Percentiles rank a stretch among this genome's conserved stretches.
These are phyloP conservation scores for Rhizopus stolonifer DNA, from an alignment of 371 early-diverging fungal genomes.

Conservation along the genomic window DNA sequence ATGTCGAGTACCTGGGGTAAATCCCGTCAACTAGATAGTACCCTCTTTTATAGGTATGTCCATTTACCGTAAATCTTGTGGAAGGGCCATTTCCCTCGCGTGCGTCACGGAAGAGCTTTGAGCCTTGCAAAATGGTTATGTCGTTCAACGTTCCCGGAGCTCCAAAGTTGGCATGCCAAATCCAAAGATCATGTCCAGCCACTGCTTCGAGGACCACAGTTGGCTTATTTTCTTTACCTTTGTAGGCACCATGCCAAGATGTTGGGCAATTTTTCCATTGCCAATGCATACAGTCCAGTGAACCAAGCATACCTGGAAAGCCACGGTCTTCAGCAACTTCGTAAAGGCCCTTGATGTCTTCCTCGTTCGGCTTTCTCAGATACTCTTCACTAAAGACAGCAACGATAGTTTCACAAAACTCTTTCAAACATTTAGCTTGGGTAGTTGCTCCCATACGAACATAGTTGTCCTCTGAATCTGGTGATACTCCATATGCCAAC, in stretches of 20 bases:
- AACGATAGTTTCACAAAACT: neutral
- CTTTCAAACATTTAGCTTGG: neutral
- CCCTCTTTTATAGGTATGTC: neutral
- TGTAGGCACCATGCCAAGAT: neutral
- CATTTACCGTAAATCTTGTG: neutral
- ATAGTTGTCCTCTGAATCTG: conserved; percentile 1
- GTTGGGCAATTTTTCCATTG: conserved; percentile 9
- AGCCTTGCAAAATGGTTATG: neutral
- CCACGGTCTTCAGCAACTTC: neutral
- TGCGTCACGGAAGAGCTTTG: neutral
- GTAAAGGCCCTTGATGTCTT: neutral
- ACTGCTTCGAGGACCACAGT: conserved; percentile 4
- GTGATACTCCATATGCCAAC: conserved; percentile 1
- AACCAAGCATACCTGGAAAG: conserved; percentile 12
- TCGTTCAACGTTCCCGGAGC: conserved; percentile 1
- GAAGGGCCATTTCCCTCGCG: neutral
- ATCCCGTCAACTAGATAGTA: conserved; percentile 4
- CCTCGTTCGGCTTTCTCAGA: neutral
- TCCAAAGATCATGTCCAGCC: conserved; percentile 6
- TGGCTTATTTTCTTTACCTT: conserved; percentile 1
- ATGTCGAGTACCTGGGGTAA: neutral
- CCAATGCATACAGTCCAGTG: conserved; percentile 14
- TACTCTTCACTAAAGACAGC: neutral
- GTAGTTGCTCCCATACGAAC: neutral
- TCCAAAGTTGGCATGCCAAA: conserved; percentile 3